phyloP scores from a whole-genome alignment of 1,284 basidiomycete species.

The Cryptococcus sp. region DNA sequence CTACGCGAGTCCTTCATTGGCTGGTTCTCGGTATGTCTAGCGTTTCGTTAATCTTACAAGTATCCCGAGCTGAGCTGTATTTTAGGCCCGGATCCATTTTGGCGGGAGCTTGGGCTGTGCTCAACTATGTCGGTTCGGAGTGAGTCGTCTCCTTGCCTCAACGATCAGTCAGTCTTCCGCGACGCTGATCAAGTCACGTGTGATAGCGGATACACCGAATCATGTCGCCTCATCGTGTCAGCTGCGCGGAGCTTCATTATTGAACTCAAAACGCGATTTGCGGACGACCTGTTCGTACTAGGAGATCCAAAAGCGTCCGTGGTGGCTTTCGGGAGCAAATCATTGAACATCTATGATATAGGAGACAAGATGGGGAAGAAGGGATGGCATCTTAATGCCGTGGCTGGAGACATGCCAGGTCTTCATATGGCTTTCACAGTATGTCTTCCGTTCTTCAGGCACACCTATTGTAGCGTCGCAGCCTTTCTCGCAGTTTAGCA shows the following conservation, averaged over 20 bases:
- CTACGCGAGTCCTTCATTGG: conserved; percentile 63
- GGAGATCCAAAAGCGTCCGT: conserved; percentile 89
- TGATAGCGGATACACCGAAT: conserved; percentile 81
- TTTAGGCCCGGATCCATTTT: conserved; percentile 81
- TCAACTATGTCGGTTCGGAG: conserved; percentile 87
- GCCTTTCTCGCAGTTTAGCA: neutral
- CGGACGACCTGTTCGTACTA: conserved; percentile 71
- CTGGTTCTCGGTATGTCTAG: conserved; percentile 73
- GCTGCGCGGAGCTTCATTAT: conserved; percentile 45
- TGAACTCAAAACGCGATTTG: conserved; percentile 37
- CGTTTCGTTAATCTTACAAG: neutral
- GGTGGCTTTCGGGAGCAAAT: conserved; percentile 77
- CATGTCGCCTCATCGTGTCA: conserved; percentile 80
- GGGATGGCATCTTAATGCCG: conserved; percentile 89
- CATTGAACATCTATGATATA: conserved; percentile 68
- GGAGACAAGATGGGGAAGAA: conserved; percentile 83
- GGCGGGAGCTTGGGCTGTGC: conserved; percentile 93
- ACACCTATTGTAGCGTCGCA: neutral
- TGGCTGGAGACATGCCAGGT: conserved; percentile 60
- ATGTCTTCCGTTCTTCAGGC: conserved; percentile 42
- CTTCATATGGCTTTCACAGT: conserved; percentile 95
- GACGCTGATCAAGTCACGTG: neutral
- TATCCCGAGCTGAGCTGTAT: conserved; percentile 4
- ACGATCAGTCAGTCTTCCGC: neutral
- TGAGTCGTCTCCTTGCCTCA: conserved; percentile 51